phyloP scores from a whole-genome alignment of 2,329 filamentous ascomycete genomes.

The Ascochyta koolunga region DNA sequence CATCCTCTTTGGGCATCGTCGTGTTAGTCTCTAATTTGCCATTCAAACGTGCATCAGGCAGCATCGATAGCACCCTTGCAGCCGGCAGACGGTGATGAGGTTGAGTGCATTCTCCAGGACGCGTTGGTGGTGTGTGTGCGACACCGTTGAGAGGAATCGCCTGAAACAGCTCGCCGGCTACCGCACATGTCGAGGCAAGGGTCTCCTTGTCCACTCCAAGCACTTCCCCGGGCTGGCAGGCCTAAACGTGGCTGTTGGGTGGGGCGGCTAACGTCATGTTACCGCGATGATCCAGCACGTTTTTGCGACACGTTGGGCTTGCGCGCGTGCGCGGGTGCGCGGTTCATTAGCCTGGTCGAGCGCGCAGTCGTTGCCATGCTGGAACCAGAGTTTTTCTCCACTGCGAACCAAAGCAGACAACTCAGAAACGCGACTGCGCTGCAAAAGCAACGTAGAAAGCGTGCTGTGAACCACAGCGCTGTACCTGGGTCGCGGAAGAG shows the following conservation, averaged over 20 bases:
- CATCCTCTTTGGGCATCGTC: no score
- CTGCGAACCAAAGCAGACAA: background rate
- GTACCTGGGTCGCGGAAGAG: background rate
- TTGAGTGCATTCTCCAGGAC: no score
- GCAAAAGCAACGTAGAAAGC: background rate
- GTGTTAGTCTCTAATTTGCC: no score
- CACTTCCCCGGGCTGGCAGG: conserved; percentile 6
- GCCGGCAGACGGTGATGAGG: no score
- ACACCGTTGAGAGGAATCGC: no score
- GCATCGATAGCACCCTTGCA: no score
- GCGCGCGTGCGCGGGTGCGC: conserved; percentile 16
- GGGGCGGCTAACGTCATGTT: conserved; percentile 12
- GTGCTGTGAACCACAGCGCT: background rate
- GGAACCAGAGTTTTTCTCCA: conserved; percentile 12
- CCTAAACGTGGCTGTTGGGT: background rate
- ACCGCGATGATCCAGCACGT: conserved; percentile 5
- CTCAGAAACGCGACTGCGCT: background rate
- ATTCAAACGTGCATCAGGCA: no score
- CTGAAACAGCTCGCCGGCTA: no score
- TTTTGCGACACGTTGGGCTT: conserved; percentile 13
- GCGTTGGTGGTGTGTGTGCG: no score
- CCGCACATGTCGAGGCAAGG: background rate
- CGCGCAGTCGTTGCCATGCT: conserved; percentile 4
- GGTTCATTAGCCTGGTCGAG: conserved; percentile 7
- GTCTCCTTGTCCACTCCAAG: background rate